Conservation (phyloP, 106 monocot species). For the Dendrobium chrysotoxum region DNA sequence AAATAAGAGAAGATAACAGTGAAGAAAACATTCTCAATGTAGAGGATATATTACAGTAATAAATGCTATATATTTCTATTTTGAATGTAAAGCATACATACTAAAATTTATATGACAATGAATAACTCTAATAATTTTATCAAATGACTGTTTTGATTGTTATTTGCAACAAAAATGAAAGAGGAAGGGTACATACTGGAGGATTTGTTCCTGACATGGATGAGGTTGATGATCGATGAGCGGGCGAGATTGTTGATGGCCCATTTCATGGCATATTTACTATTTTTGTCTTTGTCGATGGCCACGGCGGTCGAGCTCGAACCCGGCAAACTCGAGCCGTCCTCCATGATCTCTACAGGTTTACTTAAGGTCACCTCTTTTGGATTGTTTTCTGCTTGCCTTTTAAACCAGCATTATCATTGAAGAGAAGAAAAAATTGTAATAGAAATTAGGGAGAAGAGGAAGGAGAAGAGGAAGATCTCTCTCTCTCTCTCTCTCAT, state of each 20-base stretch:
- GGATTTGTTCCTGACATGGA: constrained; percentile 44
- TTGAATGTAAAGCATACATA: no score
- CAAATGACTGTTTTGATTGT: no score
- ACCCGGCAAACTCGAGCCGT: constrained; percentile 10
- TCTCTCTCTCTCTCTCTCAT: background rate
- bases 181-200: constrained; percentile 4
- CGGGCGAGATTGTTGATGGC: constrained; percentile 32
- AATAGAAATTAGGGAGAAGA: background rate
- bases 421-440: background rate
- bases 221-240: constrained; percentile 32
- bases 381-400: background rate
- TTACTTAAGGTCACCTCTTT: background rate
- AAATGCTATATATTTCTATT: no score
- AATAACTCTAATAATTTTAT: no score
- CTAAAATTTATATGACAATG: no score
- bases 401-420: background rate
- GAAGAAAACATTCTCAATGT: no score
- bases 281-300: constrained; percentile 67
- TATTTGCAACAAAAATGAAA: background rate
- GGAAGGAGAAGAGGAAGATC: background rate
- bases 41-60: no score
- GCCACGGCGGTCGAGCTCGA: constrained; percentile 49
- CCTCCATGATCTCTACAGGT: background rate
- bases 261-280: constrained; percentile 54
- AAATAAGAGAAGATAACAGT: no score